phyloP scores from a whole-genome alignment of 1,139 yeast genomes.

The Kluyveromyces marxianus region DNA sequence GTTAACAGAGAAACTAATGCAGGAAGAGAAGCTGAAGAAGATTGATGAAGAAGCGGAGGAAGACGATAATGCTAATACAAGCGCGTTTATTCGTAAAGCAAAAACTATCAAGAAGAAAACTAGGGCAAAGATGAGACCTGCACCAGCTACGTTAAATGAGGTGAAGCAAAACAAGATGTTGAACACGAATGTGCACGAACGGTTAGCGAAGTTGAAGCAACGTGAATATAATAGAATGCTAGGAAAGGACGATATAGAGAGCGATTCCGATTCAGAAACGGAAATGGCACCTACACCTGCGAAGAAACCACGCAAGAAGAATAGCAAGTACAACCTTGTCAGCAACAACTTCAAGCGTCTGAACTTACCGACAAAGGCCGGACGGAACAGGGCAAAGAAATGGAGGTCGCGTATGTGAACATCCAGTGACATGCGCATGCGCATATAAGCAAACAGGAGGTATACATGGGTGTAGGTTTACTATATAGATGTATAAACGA shows the following conservation, averaged over 20 bases:
- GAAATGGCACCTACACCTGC: conserved; percentile 5
- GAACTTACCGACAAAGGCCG: conserved; percentile 22
- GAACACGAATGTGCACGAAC: conserved; percentile 21
- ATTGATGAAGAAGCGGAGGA: conserved; percentile 7
- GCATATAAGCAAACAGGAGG: too few relatives aligned
- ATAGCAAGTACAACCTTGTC: conserved; percentile 29
- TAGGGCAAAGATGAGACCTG: conserved; percentile 9
- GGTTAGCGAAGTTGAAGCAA: conserved; percentile 22
- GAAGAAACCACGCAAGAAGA: conserved; percentile 13
- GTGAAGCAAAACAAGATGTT: conserved; percentile 4
- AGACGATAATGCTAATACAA: conserved; percentile 8
- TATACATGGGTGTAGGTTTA: too few relatives aligned
- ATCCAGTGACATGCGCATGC: too few relatives aligned
- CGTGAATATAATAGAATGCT: conserved; percentile 19
- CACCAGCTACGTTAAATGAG: conserved; percentile 8
- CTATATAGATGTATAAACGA: too few relatives aligned
- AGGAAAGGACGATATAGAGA: conserved; percentile 11
- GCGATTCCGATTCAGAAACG: conserved; percentile 9
- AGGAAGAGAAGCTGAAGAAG: conserved; percentile 8
- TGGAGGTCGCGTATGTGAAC: conserved; percentile 9
- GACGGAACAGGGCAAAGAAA: conserved; percentile 12
- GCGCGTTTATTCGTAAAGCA: conserved; percentile 5
- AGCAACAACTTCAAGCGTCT: conserved; percentile 30
- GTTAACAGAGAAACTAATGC: conserved; percentile 1
- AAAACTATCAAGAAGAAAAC: conserved; percentile 6